Conservation (phyloP, 257 asterid species). For the Nicotiana obtusifolia region DNA sequence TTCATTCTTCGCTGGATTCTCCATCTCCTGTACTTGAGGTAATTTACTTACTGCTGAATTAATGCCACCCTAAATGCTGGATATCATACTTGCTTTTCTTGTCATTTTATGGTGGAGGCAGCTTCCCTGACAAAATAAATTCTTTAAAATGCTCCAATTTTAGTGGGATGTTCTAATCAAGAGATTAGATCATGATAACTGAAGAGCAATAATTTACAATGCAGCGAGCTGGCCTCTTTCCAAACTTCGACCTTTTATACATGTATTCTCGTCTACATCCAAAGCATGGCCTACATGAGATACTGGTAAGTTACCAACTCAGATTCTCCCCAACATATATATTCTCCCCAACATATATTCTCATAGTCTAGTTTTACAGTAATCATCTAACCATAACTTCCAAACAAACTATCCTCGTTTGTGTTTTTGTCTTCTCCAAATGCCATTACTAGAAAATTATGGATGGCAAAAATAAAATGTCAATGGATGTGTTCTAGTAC, state of each 20-base stretch:
- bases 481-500: neutral
- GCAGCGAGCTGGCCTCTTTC: slow-evolving; percentile 95
- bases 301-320: slow-evolving; percentile 53
- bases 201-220: slow-evolving; percentile 18
- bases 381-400: neutral
- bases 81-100: neutral
- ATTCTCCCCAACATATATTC: neutral
- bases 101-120: neutral
- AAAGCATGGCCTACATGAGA: slow-evolving; percentile 53
- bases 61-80: slow-evolving; percentile 2
- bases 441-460: neutral
- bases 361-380: neutral
- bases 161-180: neutral
- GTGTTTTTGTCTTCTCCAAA: neutral
- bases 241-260: slow-evolving; percentile 67
- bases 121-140: neutral
- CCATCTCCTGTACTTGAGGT: slow-evolving; percentile 90
- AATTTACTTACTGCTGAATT: slow-evolving; percentile 4
- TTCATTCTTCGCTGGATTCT: slow-evolving; percentile 61
- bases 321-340: neutral
- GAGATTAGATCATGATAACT: slow-evolving; percentile 5
- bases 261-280: slow-evolving; percentile 77
- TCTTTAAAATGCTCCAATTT: neutral
- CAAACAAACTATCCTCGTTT: neutral
- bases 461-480: neutral